Evolutionary conservation across 768 basidiomycete species (phyloP), one percentile per base, ranked within the genome.

Genomic region (Cubamyces sp.): DNA sequence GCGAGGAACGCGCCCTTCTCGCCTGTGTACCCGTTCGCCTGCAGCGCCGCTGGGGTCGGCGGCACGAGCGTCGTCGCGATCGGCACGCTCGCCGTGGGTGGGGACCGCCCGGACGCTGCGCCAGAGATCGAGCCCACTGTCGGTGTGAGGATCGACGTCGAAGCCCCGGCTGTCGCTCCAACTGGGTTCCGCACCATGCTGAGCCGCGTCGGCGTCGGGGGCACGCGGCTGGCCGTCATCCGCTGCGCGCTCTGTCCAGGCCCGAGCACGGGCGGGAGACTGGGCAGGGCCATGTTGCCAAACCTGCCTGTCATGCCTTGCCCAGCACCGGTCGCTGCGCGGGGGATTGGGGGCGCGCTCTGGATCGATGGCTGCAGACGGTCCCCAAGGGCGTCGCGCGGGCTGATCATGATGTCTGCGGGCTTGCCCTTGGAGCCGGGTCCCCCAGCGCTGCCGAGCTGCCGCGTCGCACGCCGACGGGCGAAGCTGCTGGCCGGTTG

Each of bases 401-500:
- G 88, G 65, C 84, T 88, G 78, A 92, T 91, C 63, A 91, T 69
- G 63, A 91, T 88, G 68, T 92, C 90, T 1, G 90, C 89, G 0
- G 90, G 90, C 73, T 91, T 92, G 74, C 80, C 71, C 49, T 71
- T 88, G 71, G 82, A 14, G 46, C 46, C 85, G 34, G 34, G 28
- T 9, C 34, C 34, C 9, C 34, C 34, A 9, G 34, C 34, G 48
- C 78, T 80, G 0, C 71, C 75, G n/a, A 86, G 85, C 14, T 86
- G 65, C 60, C 85, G 85, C 26, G 82, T 84, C 11, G 89, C 87
- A 48, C 90, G 84, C 56, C 91, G 89, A 40, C 84, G 82, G 15
- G 89, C 87, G 73, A 92, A 91, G 73, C 87, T 90, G 71, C 88
- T 90, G 28, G 90, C 85, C 14, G 87, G 88, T 2, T 88, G 83